These are phyloP conservation scores for Coemansia pectinata DNA, from an alignment of 192 early-diverging fungal species.

Conservation along the genomic window DNA sequence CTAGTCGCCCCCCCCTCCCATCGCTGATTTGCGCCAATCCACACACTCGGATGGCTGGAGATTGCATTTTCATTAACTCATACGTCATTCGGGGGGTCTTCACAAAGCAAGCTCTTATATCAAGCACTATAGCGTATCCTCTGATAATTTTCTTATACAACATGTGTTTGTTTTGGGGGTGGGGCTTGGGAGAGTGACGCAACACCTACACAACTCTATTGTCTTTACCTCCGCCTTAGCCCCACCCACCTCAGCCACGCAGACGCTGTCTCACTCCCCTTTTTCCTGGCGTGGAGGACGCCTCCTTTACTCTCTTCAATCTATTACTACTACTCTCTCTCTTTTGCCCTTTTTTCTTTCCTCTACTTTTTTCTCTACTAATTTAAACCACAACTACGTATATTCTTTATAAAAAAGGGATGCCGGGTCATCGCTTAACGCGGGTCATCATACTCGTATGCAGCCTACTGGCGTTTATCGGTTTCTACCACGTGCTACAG, in stretches of 20 bases:
- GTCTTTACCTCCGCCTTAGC: not conserved
- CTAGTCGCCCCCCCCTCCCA: not conserved
- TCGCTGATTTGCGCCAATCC: not conserved
- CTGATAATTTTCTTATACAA: not conserved
- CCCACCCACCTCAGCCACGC: not conserved
- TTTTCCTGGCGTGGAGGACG: not conserved
- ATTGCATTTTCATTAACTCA: not conserved
- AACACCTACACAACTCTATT: not conserved
- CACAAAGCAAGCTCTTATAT: not conserved
- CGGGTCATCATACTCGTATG: not conserved
- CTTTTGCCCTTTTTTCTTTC: not conserved
- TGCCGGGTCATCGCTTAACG: not conserved
- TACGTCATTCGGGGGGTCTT: not conserved
- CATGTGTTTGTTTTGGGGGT: not conserved
- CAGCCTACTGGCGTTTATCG: constrained; percentile 6
- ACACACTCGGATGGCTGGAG: not conserved
- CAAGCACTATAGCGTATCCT: not conserved
- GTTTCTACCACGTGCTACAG: not conserved
- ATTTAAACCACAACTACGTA: not conserved
- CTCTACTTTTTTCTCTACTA: not conserved
- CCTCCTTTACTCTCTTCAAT: not conserved
- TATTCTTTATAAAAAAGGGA: not conserved
- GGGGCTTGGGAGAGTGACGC: not conserved
- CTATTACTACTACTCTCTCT: not conserved
- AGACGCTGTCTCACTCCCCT: not conserved